Conservation (phyloP, 78 protist genomes). For the Dictyostelium capitatum region DNA sequence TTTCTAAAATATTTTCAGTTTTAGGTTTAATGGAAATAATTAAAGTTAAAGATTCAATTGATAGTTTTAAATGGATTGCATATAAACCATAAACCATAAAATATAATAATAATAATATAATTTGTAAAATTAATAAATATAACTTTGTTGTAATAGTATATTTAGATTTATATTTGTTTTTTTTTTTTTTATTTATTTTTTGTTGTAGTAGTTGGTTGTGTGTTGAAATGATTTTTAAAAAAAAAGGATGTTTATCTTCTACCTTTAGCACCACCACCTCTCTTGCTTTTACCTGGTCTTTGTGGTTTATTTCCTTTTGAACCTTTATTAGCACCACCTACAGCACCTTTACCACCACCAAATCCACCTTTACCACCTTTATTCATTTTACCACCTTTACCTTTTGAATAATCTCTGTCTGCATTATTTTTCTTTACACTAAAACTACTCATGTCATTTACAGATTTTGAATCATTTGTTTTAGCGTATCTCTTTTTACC, state of each 20-base stretch:
- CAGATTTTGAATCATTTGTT: slow-evolving; percentile 49
- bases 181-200: background rate
- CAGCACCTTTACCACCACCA: background rate
- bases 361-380: background rate
- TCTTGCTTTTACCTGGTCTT: slow-evolving; percentile 24
- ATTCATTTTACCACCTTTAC: slow-evolving; percentile 40
- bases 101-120: background rate
- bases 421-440: slow-evolving; percentile 47
- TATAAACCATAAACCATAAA: background rate
- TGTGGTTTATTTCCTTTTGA: background rate
- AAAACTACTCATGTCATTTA: slow-evolving; percentile 34
- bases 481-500: slow-evolving; percentile 77
- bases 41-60: background rate
- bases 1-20: background rate
- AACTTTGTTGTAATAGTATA: no score
- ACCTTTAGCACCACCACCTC: slow-evolving; percentile 13
- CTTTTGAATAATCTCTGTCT: slow-evolving; percentile 41
- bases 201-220: no score
- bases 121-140: background rate
- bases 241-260: background rate
- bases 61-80: background rate
- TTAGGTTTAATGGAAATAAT: background rate
- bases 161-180: background rate
- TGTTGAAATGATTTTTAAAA: no score
- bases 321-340: background rate